A percentile compares a stretch with the other conserved stretches of the same genome.
phyloP scores from a whole-genome alignment of 1,284 basidiomycete species.

The Coniferiporia weirii region DNA sequence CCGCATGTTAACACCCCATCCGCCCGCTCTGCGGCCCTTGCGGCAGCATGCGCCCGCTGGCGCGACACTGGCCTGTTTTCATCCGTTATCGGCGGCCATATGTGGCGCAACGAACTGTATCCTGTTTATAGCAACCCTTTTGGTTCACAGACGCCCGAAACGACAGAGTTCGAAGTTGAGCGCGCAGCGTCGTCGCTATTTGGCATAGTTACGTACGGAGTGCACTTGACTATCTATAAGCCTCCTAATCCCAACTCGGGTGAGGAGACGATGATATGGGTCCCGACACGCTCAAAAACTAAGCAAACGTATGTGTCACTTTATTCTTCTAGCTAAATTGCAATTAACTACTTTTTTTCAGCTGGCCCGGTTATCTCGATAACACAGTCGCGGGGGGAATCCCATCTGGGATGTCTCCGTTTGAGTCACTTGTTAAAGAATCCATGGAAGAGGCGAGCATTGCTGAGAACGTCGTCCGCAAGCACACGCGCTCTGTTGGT shows the following conservation, averaged over 20 bases:
- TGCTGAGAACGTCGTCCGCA: slow-evolving; percentile 52
- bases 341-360: slow-evolving; percentile 25
- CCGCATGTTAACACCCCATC: slow-evolving; percentile 44
- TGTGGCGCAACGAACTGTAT: slow-evolving; percentile 86
- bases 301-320: slow-evolving; percentile 72
- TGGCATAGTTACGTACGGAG: slow-evolving; percentile 85
- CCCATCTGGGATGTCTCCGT: slow-evolving; percentile 65
- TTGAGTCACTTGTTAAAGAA: slow-evolving; percentile 86
- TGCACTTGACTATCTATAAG: slow-evolving; percentile 75
- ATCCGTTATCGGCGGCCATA: slow-evolving; percentile 61
- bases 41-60: slow-evolving; percentile 64
- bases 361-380: slow-evolving; percentile 73
- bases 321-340: neutral
- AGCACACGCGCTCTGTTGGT: slow-evolving; percentile 54
- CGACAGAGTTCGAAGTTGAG: slow-evolving; percentile 85
- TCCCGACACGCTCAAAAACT: slow-evolving; percentile 78
- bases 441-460: slow-evolving; percentile 90
- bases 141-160: slow-evolving; percentile 39
- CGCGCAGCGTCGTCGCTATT: slow-evolving; percentile 85
- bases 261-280: slow-evolving; percentile 69
- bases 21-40: slow-evolving; percentile 56
- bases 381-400: slow-evolving; percentile 81
- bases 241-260: slow-evolving; percentile 39
- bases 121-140: slow-evolving; percentile 76
- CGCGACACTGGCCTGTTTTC: slow-evolving; percentile 55